phyloP scores from a whole-genome alignment of 306 rosid genomes.

The Amphicarpaea edgeworthii region DNA sequence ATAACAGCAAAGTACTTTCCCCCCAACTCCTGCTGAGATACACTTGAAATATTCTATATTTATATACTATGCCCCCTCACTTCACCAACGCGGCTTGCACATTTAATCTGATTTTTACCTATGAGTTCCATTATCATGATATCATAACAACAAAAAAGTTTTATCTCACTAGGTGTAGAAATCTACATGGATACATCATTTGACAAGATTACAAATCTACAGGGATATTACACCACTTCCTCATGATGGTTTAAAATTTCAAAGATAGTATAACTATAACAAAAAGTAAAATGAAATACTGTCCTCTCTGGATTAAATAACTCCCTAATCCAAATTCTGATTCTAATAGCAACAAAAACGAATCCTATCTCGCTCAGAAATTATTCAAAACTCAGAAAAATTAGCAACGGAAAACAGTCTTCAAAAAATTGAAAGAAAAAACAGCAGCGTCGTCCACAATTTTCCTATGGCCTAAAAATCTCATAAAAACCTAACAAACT shows the following conservation, averaged over 20 bases:
- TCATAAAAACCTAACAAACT: background rate
- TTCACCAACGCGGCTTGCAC: background rate
- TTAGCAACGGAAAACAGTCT: background rate
- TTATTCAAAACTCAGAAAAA: background rate
- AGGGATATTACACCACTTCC: too few relatives aligned
- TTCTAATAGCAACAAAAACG: background rate
- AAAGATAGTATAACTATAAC: background rate
- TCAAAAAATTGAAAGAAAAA: background rate
- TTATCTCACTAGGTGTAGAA: background rate
- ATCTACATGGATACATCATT: background rate
- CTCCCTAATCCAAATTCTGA: background rate
- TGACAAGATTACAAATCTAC: background rate
- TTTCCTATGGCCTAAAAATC: background rate
- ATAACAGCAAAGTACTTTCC: background rate
- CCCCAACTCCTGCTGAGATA: background rate
- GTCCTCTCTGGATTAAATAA: background rate
- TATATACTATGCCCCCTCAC: background rate
- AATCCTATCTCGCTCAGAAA: background rate
- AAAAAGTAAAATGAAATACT: background rate
- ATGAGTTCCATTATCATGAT: too few relatives aligned
- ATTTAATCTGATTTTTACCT: background rate
- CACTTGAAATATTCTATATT: conserved; percentile 7
- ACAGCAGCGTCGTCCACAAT: background rate
- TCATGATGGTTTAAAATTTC: background rate
- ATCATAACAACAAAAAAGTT: too few relatives aligned